Percentiles rank a stretch among this genome's conserved stretches.
These are phyloP conservation scores for Candida taoyuanica DNA, from an alignment of 805 yeast genomes.

Conservation along the genomic window DNA sequence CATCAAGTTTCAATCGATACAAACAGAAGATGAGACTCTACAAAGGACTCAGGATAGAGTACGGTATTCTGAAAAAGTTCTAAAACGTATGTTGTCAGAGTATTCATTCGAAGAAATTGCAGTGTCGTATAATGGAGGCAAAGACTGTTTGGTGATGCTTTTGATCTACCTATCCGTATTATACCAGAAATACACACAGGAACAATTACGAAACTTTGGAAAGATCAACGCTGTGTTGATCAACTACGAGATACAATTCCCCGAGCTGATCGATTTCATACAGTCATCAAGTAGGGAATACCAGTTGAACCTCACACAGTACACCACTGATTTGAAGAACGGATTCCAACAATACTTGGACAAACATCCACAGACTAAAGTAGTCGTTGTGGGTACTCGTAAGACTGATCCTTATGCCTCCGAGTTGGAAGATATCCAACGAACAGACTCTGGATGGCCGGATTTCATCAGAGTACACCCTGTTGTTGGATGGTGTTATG, in stretches of 20 bases:
- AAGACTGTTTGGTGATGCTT: constrained; percentile 90
- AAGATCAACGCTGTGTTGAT: constrained; percentile 62
- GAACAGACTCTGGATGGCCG: constrained; percentile 92
- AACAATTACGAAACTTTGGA: constrained; percentile 23
- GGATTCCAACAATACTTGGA: constrained; percentile 67
- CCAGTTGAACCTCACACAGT: constrained; percentile 42
- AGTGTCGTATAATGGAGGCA: constrained; percentile 92
- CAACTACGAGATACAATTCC: constrained; percentile 68
- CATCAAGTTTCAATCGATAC: background rate
- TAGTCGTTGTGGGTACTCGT: constrained; percentile 85
- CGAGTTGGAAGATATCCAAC: constrained; percentile 52
- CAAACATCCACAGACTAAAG: constrained; percentile 49
- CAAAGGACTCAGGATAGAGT: constrained; percentile 4
- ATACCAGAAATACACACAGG: constrained; percentile 25
- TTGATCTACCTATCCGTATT: constrained; percentile 62
- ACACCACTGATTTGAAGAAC: constrained; percentile 42
- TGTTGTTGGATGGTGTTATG: constrained; percentile 79
- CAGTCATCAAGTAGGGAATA: constrained; percentile 48
- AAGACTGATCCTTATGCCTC: constrained; percentile 82
- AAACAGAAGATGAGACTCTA: background rate
- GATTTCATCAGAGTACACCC: constrained; percentile 81
- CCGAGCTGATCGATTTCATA: constrained; percentile 66
- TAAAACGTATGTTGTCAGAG: constrained; percentile 1
- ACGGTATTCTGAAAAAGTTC: constrained; percentile 1
- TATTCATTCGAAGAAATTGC: constrained; percentile 47